Percentiles rank a stretch among this genome's conserved stretches.
These are phyloP conservation scores for Phytophthora agathidicida DNA, from an alignment of 352 stramenopile genomes.

Conservation along the genomic window DNA sequence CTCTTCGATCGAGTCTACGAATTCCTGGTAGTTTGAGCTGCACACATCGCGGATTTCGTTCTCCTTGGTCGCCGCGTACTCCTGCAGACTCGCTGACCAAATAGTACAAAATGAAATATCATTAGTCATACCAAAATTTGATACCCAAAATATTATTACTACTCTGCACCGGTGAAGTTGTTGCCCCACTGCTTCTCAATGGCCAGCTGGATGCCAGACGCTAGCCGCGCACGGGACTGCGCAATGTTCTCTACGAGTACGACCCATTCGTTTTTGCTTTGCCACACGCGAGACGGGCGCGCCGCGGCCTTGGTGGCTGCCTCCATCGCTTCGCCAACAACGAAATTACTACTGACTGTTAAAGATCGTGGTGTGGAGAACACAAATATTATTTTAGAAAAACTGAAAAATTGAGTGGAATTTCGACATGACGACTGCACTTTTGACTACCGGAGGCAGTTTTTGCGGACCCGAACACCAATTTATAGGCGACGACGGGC, in stretches of 20 bases:
- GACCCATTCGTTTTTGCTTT: constrained; percentile 79
- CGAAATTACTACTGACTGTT: constrained; percentile 7
- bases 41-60: constrained; percentile 80
- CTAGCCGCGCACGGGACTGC: constrained; percentile 70
- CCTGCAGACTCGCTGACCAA: constrained; percentile 54
- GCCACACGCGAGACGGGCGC: constrained; percentile 40
- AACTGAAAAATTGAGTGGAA: no score
- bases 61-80: constrained; percentile 67
- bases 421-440: no score
- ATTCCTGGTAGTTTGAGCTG: constrained; percentile 80
- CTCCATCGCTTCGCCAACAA: constrained; percentile 8
- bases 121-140: not conserved
- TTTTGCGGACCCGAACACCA: no score
- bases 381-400: no score
- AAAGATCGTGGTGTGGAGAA: constrained; percentile 19
- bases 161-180: constrained; percentile 69
- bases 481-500: no score
- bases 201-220: constrained; percentile 75
- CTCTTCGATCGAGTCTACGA: constrained; percentile 84
- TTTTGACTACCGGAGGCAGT: no score
- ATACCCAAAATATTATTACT: constrained; percentile 7
- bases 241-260: constrained; percentile 83
- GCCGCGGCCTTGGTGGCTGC: not conserved
- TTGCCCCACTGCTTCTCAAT: constrained; percentile 85
- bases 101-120: constrained; percentile 1